Evolutionary conservation across 1,139 yeast genomes (phyloP).

Genomic region (Sugiyamaella neomexicana): DNA sequence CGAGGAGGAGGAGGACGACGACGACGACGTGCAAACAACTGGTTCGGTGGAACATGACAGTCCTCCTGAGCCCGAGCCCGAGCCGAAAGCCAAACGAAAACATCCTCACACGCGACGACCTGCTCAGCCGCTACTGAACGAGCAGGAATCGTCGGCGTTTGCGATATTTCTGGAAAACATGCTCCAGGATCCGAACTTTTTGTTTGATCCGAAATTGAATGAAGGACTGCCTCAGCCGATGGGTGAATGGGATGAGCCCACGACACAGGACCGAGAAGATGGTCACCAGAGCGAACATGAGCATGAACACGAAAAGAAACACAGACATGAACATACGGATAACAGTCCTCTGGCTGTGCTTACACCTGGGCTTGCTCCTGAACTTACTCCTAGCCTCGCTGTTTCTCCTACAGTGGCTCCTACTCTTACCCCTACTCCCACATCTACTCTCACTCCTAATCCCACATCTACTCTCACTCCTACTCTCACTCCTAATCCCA

Average conservation of each 20-base stretch:
- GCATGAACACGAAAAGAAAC: neutral
- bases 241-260: conserved; percentile 10
- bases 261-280: neutral
- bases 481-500: too few relatives aligned
- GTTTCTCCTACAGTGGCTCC: too few relatives aligned
- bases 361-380: too few relatives aligned
- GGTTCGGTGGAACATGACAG: too few relatives aligned
- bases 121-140: conserved; percentile 36
- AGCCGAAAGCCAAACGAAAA: neutral
- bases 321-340: neutral
- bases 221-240: conserved; percentile 29
- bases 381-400: too few relatives aligned
- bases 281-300: neutral
- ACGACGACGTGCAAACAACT: neutral
- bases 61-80: neutral
- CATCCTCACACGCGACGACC: neutral
- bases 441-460: too few relatives aligned
- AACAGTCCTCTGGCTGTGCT: too few relatives aligned
- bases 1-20: conserved; percentile 2
- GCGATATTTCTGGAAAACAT: conserved; percentile 42
- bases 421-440: too few relatives aligned
- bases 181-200: conserved; percentile 41
- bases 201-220: conserved; percentile 38
- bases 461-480: too few relatives aligned
- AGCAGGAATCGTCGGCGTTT: conserved; percentile 41